These are phyloP conservation scores for Kitagawia praeruptora DNA, from an alignment of 129 eudicot species.

Conservation along the genomic window DNA sequence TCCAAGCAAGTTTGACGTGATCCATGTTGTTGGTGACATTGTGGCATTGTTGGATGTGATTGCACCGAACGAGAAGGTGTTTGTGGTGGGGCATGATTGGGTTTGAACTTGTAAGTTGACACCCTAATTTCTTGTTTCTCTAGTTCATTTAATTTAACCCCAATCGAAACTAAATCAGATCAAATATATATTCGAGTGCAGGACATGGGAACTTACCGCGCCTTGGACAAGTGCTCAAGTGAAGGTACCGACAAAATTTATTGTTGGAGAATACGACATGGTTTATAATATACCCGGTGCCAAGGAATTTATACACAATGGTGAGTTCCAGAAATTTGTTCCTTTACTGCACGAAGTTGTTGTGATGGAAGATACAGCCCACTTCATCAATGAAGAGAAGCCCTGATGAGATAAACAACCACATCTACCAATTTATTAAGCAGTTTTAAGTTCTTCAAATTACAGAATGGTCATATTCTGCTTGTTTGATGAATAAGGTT, in stretches of 20 bases:
- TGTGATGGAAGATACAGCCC: slow-evolving; percentile 32
- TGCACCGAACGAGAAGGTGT: slow-evolving; percentile 4
- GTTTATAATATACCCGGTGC: slow-evolving; percentile 18
- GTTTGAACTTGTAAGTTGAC: neutral
- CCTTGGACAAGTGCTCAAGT: slow-evolving; percentile 40
- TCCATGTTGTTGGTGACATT: neutral
- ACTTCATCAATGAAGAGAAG: slow-evolving; percentile 38
- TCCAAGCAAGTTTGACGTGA: neutral
- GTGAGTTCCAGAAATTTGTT: slow-evolving; percentile 35
- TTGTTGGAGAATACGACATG: slow-evolving; percentile 34
- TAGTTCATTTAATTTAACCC: no score
- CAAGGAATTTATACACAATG: slow-evolving; percentile 29
- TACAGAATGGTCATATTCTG: neutral
- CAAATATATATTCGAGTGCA: slow-evolving; percentile 10
- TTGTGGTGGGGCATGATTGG: slow-evolving; percentile 10
- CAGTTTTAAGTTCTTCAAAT: slow-evolving; percentile 1
- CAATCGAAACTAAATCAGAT: no score
- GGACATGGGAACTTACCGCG: slow-evolving; percentile 36
- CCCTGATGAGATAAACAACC: slow-evolving; percentile 31
- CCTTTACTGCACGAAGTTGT: slow-evolving; percentile 32
- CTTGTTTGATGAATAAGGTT: no score
- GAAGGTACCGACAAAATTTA: slow-evolving; percentile 29
- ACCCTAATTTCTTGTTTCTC: neutral
- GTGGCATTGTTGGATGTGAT: slow-evolving; percentile 5
- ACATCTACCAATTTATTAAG: slow-evolving; percentile 24